phyloP scores from a whole-genome alignment of 2,329 filamentous ascomycete species.

The Westerdykella sp. region DNA sequence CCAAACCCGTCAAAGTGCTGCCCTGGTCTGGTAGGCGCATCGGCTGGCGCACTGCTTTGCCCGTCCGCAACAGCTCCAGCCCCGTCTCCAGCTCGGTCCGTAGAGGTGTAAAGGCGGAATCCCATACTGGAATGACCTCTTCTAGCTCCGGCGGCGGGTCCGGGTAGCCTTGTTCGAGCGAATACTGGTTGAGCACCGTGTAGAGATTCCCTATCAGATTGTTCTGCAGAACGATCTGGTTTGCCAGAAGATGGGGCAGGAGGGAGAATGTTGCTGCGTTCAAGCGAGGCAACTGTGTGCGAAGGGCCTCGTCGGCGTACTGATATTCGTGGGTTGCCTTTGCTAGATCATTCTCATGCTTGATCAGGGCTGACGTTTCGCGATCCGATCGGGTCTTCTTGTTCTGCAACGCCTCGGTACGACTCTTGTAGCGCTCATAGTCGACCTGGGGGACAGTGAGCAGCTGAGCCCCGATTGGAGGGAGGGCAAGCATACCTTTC shows the following conservation, averaged over 20 bases:
- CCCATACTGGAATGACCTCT: conserved; percentile 62
- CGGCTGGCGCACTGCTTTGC: conserved; percentile 58
- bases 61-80: conserved; percentile 57
- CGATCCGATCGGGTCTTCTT: conserved; percentile 66
- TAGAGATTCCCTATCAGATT: conserved; percentile 71
- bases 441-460: conserved; percentile 52
- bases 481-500: conserved; percentile 47
- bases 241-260: conserved; percentile 63
- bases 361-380: conserved; percentile 64
- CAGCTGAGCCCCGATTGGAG: not conserved
- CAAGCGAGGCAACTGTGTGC: conserved; percentile 63
- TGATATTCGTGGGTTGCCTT: conserved; percentile 66
- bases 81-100: conserved; percentile 60
- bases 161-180: conserved; percentile 61
- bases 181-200: conserved; percentile 68
- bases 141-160: conserved; percentile 68
- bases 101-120: conserved; percentile 55
- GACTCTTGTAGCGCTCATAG: conserved; percentile 70
- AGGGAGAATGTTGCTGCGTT: conserved; percentile 65
- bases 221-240: conserved; percentile 71
- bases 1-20: conserved; percentile 43
- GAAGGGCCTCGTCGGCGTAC: conserved; percentile 67
- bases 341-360: conserved; percentile 64
- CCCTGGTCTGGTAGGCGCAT: conserved; percentile 46
- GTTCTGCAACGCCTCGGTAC: conserved; percentile 61